These are phyloP conservation scores for Spathaspora sp. DNA, from an alignment of 1,139 yeast species.

Conservation along the genomic window DNA sequence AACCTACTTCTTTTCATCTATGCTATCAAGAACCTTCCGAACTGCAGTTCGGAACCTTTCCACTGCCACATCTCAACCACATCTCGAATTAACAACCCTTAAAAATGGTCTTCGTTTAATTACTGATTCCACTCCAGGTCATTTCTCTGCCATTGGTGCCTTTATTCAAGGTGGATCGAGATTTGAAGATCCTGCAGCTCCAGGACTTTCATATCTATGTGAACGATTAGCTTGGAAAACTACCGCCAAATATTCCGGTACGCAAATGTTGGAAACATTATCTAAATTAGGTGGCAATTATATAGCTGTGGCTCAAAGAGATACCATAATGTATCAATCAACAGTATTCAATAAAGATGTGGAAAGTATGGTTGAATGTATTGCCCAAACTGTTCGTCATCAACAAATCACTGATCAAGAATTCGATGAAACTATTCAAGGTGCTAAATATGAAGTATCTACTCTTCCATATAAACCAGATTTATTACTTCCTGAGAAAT, in stretches of 20 bases:
- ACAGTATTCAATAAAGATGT: slow-evolving; percentile 87
- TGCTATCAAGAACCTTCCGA: slow-evolving; percentile 1
- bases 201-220: slow-evolving; percentile 79
- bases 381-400: slow-evolving; percentile 75
- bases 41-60: slow-evolving; percentile 1
- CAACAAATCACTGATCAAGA: slow-evolving; percentile 74
- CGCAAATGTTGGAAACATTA: slow-evolving; percentile 72
- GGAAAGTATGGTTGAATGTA: slow-evolving; percentile 74
- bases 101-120: slow-evolving; percentile 81
- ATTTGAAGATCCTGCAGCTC: slow-evolving; percentile 55
- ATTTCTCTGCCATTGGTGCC: slow-evolving; percentile 87
- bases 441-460: slow-evolving; percentile 79
- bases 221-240: slow-evolving; percentile 90
- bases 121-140: slow-evolving; percentile 85
- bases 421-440: slow-evolving; percentile 66
- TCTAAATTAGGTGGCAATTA: slow-evolving; percentile 90
- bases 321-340: slow-evolving; percentile 89
- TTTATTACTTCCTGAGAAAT: slow-evolving; percentile 77
- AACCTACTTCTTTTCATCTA: neutral
- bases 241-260: slow-evolving; percentile 60
- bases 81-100: slow-evolving; percentile 51
- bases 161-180: slow-evolving; percentile 91
- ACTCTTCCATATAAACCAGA: slow-evolving; percentile 89
- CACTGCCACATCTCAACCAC: slow-evolving; percentile 16
- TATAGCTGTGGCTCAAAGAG: slow-evolving; percentile 92